These are phyloP conservation scores for Phylloporus arenicola DNA, from an alignment of 768 basidiomycete species.

Conservation along the genomic window DNA sequence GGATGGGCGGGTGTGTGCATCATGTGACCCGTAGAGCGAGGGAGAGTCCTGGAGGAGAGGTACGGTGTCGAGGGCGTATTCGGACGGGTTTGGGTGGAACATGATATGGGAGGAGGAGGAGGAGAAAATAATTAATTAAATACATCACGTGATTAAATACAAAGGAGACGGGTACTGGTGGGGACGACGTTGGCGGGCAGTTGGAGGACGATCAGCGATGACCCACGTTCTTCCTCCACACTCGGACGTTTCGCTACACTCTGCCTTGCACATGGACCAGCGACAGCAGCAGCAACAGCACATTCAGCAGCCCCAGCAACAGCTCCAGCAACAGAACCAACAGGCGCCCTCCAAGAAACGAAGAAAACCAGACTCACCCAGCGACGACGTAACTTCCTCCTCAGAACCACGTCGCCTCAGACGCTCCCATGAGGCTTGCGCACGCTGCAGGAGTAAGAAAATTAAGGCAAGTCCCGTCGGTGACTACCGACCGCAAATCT, in stretches of 20 bases:
- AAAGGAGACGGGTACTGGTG: conserved; percentile 15
- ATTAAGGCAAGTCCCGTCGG: conserved; percentile 79
- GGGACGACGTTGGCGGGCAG: conserved; percentile 2
- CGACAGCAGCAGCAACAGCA: conserved; percentile 46
- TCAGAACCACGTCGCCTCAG: conserved; percentile 77
- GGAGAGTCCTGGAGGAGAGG: conserved; percentile 31
- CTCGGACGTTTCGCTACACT: conserved; percentile 49
- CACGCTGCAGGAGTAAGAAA: conserved; percentile 93
- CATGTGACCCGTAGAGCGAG: conserved; percentile 47
- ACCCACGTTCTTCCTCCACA: conserved; percentile 46
- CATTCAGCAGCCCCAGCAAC: conserved; percentile 34
- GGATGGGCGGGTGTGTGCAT: conserved; percentile 31
- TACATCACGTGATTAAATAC: conserved; percentile 17
- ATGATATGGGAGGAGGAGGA: conserved; percentile 3
- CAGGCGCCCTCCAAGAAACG: conserved; percentile 48
- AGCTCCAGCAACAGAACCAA: conserved; percentile 30
- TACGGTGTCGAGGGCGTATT: conserved; percentile 65
- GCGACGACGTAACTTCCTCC: conserved; percentile 49
- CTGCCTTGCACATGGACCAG: conserved; percentile 66
- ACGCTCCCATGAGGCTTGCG: conserved; percentile 88
- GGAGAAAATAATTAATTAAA: neutral
- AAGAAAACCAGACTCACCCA: conserved; percentile 52
- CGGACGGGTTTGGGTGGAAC: conserved; percentile 36
- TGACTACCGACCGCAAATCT: conserved; percentile 79
- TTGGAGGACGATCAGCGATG: conserved; percentile 30